These are phyloP conservation scores for Paramecium sexaurelia DNA, from an alignment of 73 alveolate genomes.

Conservation along the genomic window DNA sequence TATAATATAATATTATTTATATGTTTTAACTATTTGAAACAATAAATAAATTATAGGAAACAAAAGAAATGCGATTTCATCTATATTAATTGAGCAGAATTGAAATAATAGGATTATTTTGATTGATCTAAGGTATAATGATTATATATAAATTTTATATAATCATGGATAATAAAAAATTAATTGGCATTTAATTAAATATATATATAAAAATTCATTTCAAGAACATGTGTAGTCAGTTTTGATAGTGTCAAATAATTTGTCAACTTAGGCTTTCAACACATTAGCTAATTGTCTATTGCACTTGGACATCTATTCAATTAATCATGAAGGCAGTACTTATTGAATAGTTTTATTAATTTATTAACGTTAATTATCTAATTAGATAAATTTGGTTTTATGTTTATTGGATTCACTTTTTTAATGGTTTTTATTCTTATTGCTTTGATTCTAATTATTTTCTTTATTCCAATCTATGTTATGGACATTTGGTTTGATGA, in stretches of 20 bases:
- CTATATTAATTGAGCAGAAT: no score
- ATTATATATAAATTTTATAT: no score
- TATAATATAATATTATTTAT: no score
- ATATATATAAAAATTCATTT: not conserved
- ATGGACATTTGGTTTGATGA: not conserved
- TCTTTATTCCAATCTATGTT: conserved; percentile 29
- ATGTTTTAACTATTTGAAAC: no score
- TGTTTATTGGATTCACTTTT: not conserved
- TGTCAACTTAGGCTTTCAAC: not conserved
- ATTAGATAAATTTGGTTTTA: not conserved
- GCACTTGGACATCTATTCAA: not conserved
- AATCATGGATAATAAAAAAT: not conserved
- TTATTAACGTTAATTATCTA: conserved; percentile 9
- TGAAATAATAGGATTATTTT: no score
- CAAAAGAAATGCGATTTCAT: no score
- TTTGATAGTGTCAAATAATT: not conserved
- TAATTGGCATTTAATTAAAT: not conserved
- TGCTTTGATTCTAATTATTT: not conserved
- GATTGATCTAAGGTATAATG: no score
- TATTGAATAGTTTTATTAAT: not conserved
- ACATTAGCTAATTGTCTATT: not conserved
- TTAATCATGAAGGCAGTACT: conserved; percentile 16
- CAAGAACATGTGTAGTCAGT: not conserved
- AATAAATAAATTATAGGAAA: no score
- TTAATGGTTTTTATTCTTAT: not conserved